phyloP scores from a whole-genome alignment of 2,329 filamentous ascomycete genomes.

The Pezicula radicicola region DNA sequence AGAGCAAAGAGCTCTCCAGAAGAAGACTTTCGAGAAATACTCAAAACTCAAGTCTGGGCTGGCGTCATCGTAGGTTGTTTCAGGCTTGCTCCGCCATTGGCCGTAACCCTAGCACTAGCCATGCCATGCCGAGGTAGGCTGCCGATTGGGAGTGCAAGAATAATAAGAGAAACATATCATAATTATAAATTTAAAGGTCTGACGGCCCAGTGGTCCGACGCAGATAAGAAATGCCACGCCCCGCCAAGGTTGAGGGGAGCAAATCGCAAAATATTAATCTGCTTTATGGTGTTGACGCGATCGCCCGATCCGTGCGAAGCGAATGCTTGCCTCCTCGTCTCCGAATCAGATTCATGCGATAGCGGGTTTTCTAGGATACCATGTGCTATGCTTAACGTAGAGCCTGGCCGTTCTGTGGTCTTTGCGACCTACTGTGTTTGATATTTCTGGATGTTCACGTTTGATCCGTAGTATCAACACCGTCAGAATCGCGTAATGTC shows the following conservation, averaged over 20 bases:
- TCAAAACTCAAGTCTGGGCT: constrained; percentile 21
- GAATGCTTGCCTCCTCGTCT: constrained; percentile 12
- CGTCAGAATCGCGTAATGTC: neutral
- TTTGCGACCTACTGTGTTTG: constrained; percentile 1
- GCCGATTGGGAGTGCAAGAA: neutral
- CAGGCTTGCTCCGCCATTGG: neutral
- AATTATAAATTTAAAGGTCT: neutral
- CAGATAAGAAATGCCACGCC: neutral
- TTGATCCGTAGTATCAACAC: neutral
- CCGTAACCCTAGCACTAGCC: neutral
- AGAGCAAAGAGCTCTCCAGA: constrained; percentile 40
- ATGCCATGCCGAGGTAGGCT: neutral
- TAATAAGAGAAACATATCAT: neutral
- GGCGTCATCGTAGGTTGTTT: constrained; percentile 8
- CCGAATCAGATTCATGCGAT: constrained; percentile 7
- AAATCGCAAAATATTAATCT: neutral
- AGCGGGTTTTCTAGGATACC: constrained; percentile 5
- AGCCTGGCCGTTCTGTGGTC: neutral
- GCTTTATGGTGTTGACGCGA: constrained; percentile 6
- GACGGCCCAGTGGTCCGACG: neutral
- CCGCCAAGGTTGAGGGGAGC: neutral
- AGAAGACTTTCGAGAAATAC: constrained; percentile 33
- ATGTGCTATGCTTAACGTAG: constrained; percentile 9
- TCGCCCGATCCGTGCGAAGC: constrained; percentile 15
- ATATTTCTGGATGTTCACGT: neutral